These are phyloP conservation scores for Arabis alpina DNA, from an alignment of 345 rosid species.

Conservation along the genomic window DNA sequence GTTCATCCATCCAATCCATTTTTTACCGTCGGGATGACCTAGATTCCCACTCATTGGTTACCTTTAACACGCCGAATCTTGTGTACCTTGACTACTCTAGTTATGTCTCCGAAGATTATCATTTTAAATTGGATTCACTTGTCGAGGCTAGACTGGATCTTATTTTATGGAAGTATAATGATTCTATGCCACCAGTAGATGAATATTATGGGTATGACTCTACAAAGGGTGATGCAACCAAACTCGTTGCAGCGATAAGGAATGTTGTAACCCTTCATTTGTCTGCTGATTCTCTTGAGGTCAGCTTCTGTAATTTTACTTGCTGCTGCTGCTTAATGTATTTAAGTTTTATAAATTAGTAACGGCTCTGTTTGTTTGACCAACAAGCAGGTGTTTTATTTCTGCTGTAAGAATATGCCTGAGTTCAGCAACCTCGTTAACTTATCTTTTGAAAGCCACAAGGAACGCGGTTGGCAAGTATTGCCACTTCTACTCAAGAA, in stretches of 20 bases:
- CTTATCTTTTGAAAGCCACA: slow-evolving; percentile 28
- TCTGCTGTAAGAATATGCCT: neutral
- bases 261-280: slow-evolving; percentile 14
- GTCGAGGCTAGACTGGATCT: slow-evolving; percentile 19
- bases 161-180: neutral
- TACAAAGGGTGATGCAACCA: slow-evolving; percentile 6
- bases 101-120: neutral
- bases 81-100: slow-evolving; percentile 13
- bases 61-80: neutral
- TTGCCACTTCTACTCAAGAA: slow-evolving; percentile 9
- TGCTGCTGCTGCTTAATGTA: too few relatives aligned
- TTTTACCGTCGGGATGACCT: too few relatives aligned
- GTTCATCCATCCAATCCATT: too few relatives aligned
- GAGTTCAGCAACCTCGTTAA: slow-evolving; percentile 4
- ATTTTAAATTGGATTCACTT: neutral
- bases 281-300: slow-evolving; percentile 29
- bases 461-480: slow-evolving; percentile 8
- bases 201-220: neutral
- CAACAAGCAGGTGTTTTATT: slow-evolving; percentile 2
- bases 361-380: neutral
- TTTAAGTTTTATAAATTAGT: too few relatives aligned
- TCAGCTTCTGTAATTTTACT: neutral
- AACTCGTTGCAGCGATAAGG: slow-evolving; percentile 12
- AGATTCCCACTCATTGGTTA: too few relatives aligned
- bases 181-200: neutral